Conservation (phyloP, 768 basidiomycete genomes). For the Mycena filopes region DNA sequence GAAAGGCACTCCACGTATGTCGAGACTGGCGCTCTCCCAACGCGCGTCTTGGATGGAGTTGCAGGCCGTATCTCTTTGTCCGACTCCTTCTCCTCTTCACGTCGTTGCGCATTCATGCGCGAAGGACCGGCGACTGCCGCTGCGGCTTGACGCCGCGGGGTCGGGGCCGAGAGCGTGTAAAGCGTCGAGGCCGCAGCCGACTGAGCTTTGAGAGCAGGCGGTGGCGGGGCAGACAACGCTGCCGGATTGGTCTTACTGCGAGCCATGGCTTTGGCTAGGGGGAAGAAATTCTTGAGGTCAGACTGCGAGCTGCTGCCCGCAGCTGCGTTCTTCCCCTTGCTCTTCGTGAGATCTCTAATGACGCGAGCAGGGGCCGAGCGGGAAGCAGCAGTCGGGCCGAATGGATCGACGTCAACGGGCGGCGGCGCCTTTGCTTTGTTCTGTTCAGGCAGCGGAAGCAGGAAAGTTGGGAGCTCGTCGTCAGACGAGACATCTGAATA, state of each 20-base stretch:
- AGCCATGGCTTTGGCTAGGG: conserved; percentile 24
- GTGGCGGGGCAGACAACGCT: conserved; percentile 15
- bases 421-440: background rate
- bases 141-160: conserved; percentile 4
- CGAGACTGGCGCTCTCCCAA: background rate
- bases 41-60: conserved; percentile 11
- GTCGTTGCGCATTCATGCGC: background rate
- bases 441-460: background rate
- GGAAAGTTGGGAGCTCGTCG: conserved; percentile 24
- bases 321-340: conserved; percentile 25
- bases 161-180: conserved; percentile 19
- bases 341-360: conserved; percentile 36
- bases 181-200: background rate
- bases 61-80: conserved; percentile 10
- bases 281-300: conserved; percentile 33
- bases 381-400: background rate
- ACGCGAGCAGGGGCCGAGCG: conserved; percentile 21
- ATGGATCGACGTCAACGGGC: background rate
- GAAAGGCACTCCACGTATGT: conserved; percentile 6
- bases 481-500: conserved; percentile 17
- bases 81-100: conserved; percentile 11
- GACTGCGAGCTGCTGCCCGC: conserved; percentile 3
- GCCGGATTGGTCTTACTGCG: conserved; percentile 13
- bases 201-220: background rate
- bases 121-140: too few species aligned